These are phyloP conservation scores for Nannochloropsis granulata DNA, from an alignment of 108 stramenopile species.

Conservation along the genomic window DNA sequence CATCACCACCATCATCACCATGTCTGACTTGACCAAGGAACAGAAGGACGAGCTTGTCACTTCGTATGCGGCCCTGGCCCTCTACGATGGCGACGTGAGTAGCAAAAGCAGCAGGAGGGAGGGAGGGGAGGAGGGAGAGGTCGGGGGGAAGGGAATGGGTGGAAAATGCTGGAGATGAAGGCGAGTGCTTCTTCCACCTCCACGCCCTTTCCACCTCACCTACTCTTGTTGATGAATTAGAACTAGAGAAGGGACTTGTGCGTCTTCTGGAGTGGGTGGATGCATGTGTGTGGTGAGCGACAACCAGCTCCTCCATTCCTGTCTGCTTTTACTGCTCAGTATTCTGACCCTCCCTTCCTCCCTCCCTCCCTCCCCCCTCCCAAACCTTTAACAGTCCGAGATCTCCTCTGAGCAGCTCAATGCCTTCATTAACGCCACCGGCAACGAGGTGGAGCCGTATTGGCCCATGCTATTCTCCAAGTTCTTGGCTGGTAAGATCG, in stretches of 20 bases:
- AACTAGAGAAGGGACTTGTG: background rate
- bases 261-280: background rate
- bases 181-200: background rate
- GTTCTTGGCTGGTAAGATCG: conserved; percentile 63
- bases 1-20: conserved; percentile 1
- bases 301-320: no score
- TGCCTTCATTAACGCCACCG: conserved; percentile 69
- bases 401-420: conserved; percentile 71
- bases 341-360: background rate
- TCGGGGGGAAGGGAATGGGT: background rate
- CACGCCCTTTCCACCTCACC: background rate
- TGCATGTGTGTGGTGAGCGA: no score
- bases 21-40: conserved; percentile 50
- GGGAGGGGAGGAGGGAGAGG: no score
- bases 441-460: conserved; percentile 83
- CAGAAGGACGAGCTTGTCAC: conserved; percentile 84
- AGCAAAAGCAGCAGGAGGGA: no score
- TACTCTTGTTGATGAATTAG: background rate
- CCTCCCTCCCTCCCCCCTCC: background rate
- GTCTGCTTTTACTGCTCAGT: no score
- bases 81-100: conserved; percentile 71
- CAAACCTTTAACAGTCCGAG: conserved; percentile 42
- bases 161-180: background rate
- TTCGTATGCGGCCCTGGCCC: conserved; percentile 72
- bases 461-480: conserved; percentile 86